Base-by-base conservation (phyloP, 768 basidiomycete genomes). In the Pseudohyphozyma bogoriensis region DNA sequence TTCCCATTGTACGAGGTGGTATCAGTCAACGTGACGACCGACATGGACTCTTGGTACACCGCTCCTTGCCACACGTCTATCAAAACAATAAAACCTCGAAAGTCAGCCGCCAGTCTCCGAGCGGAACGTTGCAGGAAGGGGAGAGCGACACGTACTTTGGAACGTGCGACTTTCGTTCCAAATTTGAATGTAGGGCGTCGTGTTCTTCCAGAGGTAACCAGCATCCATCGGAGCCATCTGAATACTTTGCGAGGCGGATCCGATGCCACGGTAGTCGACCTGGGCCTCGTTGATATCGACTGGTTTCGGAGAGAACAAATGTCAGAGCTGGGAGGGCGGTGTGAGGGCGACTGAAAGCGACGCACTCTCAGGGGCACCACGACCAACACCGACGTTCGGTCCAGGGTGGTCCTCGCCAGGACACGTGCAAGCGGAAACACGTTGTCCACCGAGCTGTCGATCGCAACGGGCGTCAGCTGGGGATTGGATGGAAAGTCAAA, bases 401-500 rank as follows among this genome's bases (percentile, higher is more conserved):
- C 65, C 65, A 3, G 92, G 92, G 71, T 97, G 92, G 67, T 89
- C 87, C 32, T 82, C 81, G 16, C 82, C 83, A 0, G 85, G 75
- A 72, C 92, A 97, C 3, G 90, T 92, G 73, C 92, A 97, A 1
- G 89, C 76, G 1, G 87, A 87, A 20, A 88, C 72, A 47, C 85
- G 81, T 71, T 96, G 93, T 0, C 92, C 93, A 4, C 89, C 87
- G 20, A 89, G 81, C 69, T 78, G 84, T 49, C 85, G 87, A 13
- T 1, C 15, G 2, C 20, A 77, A 74, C 45, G 2, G 11, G 4
- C 29, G 40, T 44, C 4, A 51, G 56, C 31, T 15, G 11, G 5
- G 22, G 6, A 15, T 11, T 36, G 9, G n/a, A 32, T 9, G n/a
- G 32, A 28, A 22, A 51, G 47, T 22, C 24, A 44, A 24, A 32